Evolutionary conservation across 768 basidiomycete genomes (phyloP).

Genomic region (Boletus vermiculosoides): DNA sequence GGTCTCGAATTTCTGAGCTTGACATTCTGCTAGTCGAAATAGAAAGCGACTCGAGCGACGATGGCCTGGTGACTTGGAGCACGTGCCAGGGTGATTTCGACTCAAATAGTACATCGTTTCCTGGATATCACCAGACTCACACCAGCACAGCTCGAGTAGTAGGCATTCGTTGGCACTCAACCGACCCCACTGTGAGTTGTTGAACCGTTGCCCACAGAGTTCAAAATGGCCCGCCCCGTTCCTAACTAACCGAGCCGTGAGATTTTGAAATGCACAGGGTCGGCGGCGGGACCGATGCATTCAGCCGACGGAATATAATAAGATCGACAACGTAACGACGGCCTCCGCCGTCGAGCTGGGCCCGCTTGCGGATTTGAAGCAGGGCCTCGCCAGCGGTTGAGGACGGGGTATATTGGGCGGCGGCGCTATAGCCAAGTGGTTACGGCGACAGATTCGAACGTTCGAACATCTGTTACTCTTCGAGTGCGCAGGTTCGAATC

Average conservation of each 20-base stretch:
- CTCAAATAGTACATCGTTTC: too few species aligned
- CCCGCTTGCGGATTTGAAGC: too few species aligned
- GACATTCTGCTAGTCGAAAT: constrained; percentile 8
- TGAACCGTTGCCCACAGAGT: too few species aligned
- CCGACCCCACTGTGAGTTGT: too few species aligned
- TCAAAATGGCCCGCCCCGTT: too few species aligned
- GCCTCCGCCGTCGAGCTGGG: too few species aligned
- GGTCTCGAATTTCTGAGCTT: background rate
- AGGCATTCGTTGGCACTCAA: too few species aligned
- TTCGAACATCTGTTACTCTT: constrained; percentile 55
- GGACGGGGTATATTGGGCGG: background rate
- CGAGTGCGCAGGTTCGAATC: constrained; percentile 69
- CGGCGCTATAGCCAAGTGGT: constrained; percentile 71
- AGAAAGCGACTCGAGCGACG: background rate
- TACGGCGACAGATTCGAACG: constrained; percentile 72
- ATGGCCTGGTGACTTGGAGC: background rate
- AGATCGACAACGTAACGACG: background rate
- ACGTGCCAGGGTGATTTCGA: constrained; percentile 1
- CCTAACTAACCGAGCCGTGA: background rate
- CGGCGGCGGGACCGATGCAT: background rate
- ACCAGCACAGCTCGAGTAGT: too few species aligned
- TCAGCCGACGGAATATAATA: too few species aligned
- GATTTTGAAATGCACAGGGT: background rate
- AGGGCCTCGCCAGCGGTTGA: background rate
- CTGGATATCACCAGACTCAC: too few species aligned